phyloP scores from a whole-genome alignment of 208 protist species.

The Trypanosoma scelopori region DNA sequence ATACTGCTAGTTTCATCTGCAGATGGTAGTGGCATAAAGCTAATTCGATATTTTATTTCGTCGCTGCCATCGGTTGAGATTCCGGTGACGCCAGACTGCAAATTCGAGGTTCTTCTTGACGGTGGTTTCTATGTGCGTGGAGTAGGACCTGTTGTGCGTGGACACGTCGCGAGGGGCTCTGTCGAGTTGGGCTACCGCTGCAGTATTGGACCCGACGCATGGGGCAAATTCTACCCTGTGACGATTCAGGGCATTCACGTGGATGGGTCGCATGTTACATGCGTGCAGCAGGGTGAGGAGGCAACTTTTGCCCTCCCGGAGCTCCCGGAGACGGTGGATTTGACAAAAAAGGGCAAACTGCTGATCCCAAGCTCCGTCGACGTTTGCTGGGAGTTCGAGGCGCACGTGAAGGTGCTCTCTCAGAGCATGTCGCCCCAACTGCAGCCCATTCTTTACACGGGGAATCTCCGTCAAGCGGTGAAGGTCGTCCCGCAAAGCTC shows the following conservation, averaged over 20 bases:
- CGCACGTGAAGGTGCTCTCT: slow-evolving; percentile 53
- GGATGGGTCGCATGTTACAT: slow-evolving; percentile 88
- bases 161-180: slow-evolving; percentile 83
- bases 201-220: slow-evolving; percentile 90
- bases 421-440: slow-evolving; percentile 53
- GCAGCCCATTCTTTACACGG: slow-evolving; percentile 62
- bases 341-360: slow-evolving; percentile 73
- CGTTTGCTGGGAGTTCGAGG: slow-evolving; percentile 33
- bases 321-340: slow-evolving; percentile 49
- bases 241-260: slow-evolving; percentile 91
- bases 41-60: slow-evolving; percentile 50
- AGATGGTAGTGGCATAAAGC: slow-evolving; percentile 46
- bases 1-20: slow-evolving; percentile 71
- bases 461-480: slow-evolving; percentile 73
- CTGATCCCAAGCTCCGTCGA: slow-evolving; percentile 28
- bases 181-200: slow-evolving; percentile 86
- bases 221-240: slow-evolving; percentile 86
- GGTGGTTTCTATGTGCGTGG: slow-evolving; percentile 67
- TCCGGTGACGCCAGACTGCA: slow-evolving; percentile 41
- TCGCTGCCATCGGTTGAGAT: slow-evolving; percentile 28
- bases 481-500: slow-evolving; percentile 28
- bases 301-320: slow-evolving; percentile 92
- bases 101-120: slow-evolving; percentile 87
- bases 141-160: slow-evolving; percentile 94
- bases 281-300: slow-evolving; percentile 81